These are phyloP conservation scores for Exophiala bonariae DNA, from an alignment of 2,329 filamentous ascomycete species.

Conservation along the genomic window DNA sequence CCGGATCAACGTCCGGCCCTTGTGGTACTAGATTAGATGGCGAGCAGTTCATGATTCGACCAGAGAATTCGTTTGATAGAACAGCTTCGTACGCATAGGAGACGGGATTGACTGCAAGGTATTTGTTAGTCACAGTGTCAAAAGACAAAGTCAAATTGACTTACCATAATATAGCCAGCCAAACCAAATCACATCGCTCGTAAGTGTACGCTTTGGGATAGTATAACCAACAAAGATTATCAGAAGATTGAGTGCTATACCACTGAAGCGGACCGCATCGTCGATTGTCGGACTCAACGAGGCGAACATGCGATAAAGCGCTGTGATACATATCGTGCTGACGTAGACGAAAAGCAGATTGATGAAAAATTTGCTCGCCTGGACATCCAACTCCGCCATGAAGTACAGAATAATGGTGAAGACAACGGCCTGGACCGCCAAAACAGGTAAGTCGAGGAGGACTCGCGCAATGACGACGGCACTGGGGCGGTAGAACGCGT, in stretches of 20 bases:
- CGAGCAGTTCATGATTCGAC: conserved; percentile 58
- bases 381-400: conserved; percentile 59
- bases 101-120: conserved; percentile 44
- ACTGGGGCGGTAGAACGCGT: conserved; percentile 69
- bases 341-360: conserved; percentile 65
- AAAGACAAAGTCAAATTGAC: too few relatives aligned
- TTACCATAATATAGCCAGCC: conserved; percentile 57
- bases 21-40: conserved; percentile 61
- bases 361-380: conserved; percentile 65
- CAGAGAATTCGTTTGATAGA: conserved; percentile 65
- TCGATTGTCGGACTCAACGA: conserved; percentile 64
- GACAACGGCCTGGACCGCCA: conserved; percentile 58
- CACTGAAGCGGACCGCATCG: conserved; percentile 65
- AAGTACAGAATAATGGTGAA: conserved; percentile 68
- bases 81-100: conserved; percentile 68
- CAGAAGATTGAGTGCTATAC: conserved; percentile 62
- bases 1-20: conserved; percentile 55
- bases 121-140: too few relatives aligned
- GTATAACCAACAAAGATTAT: conserved; percentile 67
- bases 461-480: conserved; percentile 64
- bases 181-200: conserved; percentile 64
- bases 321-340: conserved; percentile 62
- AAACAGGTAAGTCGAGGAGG: conserved; percentile 62
- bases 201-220: conserved; percentile 64
- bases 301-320: conserved; percentile 67